Percentiles rank a stretch among this genome's conserved stretches.
Evolutionary conservation across 1,284 basidiomycete species (phyloP).

Genomic region (Tilletia caries): DNA sequence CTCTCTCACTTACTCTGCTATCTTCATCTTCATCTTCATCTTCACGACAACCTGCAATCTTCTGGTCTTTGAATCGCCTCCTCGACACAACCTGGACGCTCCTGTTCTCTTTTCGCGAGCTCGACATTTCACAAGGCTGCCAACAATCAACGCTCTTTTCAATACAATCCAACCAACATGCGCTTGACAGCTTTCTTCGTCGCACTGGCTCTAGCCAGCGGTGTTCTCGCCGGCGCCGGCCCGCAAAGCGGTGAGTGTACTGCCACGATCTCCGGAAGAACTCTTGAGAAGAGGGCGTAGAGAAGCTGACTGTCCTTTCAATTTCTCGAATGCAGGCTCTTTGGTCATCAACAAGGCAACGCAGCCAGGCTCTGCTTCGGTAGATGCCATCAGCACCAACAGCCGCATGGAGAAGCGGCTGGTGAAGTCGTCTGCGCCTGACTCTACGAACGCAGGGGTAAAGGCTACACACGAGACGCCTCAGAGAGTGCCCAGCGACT

Average conservation of each 20-base stretch:
- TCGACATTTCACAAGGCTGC: not conserved
- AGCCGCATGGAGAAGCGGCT: constrained; percentile 1
- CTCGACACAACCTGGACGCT: too few relatives aligned
- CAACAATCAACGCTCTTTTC: not conserved
- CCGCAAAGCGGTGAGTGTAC: not conserved
- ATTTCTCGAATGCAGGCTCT: too few relatives aligned
- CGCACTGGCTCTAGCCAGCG: not conserved
- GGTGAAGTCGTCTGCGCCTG: not conserved
- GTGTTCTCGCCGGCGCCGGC: not conserved
- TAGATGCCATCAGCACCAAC: not conserved
- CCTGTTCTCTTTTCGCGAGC: not conserved
- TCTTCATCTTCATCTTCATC: too few relatives aligned
- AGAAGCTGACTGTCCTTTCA: too few relatives aligned
- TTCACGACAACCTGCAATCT: too few relatives aligned
- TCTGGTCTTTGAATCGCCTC: too few relatives aligned
- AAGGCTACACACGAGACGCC: too few relatives aligned
- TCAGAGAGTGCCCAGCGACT: too few relatives aligned
- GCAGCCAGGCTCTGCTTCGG: not conserved
- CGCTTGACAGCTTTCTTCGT: not conserved
- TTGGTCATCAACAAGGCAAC: not conserved
- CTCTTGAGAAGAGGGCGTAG: too few relatives aligned
- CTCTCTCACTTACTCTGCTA: too few relatives aligned
- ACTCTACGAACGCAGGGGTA: not conserved
- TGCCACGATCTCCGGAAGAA: too few relatives aligned
- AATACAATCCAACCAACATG: not conserved